Evolutionary conservation across 805 yeast species (phyloP).

Genomic region (Metschnikowia santaceciliae): DNA sequence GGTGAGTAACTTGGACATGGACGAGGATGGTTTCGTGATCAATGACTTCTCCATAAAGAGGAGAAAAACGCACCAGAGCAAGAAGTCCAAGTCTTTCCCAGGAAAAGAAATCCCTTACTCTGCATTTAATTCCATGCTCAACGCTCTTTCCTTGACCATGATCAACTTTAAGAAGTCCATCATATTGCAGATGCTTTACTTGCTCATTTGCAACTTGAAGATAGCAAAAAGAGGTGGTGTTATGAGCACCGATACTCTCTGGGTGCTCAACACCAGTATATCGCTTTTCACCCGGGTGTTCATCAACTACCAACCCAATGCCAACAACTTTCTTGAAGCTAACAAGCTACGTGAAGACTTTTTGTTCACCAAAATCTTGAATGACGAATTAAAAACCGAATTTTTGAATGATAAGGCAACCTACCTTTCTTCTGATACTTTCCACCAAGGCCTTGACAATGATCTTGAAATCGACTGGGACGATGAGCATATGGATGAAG

Average conservation of each 20-base stretch:
- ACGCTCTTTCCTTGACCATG: constrained; percentile 41
- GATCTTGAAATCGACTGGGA: constrained; percentile 44
- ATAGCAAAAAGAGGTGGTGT: constrained; percentile 27
- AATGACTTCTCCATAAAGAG: constrained; percentile 42
- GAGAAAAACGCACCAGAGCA: constrained; percentile 14
- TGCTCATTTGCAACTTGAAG: constrained; percentile 38
- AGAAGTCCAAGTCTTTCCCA: constrained; percentile 9
- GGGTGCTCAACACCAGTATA: constrained; percentile 18
- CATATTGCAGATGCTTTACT: constrained; percentile 40
- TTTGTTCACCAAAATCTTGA: constrained; percentile 34
- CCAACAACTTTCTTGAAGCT: constrained; percentile 10
- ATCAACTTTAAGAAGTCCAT: constrained; percentile 42
- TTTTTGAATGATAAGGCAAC: constrained; percentile 28
- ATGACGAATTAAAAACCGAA: constrained; percentile 38
- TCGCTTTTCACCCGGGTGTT: constrained; percentile 35
- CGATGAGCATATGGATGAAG: constrained; percentile 46
- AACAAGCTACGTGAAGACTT: constrained; percentile 28
- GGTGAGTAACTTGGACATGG: constrained; percentile 32
- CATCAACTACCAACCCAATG: constrained; percentile 32
- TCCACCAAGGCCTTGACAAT: constrained; percentile 23
- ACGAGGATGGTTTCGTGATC: constrained; percentile 44
- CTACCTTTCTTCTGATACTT: background rate
- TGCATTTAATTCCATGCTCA: constrained; percentile 39
- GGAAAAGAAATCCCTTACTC: constrained; percentile 29
- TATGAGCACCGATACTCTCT: constrained; percentile 15